Evolutionary conservation across 2,329 filamentous ascomycete genomes (phyloP), one percentile per base, ranked within the genome.

Genomic region (Aspergillus pseudoviridinutans): DNA sequence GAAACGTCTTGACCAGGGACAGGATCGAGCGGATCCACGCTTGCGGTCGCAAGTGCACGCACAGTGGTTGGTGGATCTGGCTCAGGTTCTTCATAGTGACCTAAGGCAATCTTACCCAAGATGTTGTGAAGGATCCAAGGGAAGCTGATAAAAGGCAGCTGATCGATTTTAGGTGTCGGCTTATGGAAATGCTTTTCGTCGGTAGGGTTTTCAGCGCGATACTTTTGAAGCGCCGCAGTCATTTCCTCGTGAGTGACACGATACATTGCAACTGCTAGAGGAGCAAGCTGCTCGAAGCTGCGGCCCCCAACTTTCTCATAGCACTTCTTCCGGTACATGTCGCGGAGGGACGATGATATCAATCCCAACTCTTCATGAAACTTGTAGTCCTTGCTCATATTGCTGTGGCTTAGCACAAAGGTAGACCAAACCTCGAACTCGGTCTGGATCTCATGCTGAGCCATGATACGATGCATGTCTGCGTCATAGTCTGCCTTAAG

Each of bases 401-500:
- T 82, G 8, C 90, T 89, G 68, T 89, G 90, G 1, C 83, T 82
- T 57, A 97, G 79, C 2, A 92, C 85, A 71, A 97, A 97, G 0
- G 90, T 87, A 0, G 91, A 88, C 86, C 88, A 97, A 10, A 96
- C 84, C 73, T 99, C 94, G 63, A 96, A 97, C 67, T 99, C 94
- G 0, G 90, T 96, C 20, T 79, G 76, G 56, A 97, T 89, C 47
- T 89, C 88, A 64, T 92, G 86, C 66, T 96, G 92, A 1, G 86
- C 88, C 86, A 97, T 92, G 55, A 97, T 80, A 0, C 92, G 84
- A 12, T 84, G 84, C 66, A 97, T 82, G 0, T 86, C 83, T 17
- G 82, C 81, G 67, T 99, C 94, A 63, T 97, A 97, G 29, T 87
- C 79, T 0, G 67, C 69, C 73, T 99, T 99, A 66, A 96, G 76